Base-by-base conservation (phyloP, 257 asterid genomes). In the Nicotiana noctiflora region DNA sequence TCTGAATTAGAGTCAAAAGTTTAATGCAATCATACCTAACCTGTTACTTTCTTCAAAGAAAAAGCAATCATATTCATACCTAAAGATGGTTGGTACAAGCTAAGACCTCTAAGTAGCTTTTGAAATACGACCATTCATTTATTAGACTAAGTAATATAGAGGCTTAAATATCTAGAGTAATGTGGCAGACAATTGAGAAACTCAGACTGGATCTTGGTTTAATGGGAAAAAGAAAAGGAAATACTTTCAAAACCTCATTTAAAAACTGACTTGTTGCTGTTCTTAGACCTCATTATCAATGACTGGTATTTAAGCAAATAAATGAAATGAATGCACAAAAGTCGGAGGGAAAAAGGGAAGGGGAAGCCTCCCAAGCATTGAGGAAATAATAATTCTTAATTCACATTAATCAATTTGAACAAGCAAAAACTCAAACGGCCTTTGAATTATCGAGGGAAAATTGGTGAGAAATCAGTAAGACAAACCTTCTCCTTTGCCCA, bases 401-500 rank as follows among this genome's bases (percentile, higher is more conserved):
- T 70, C 68, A 25, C 14, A 62, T 62, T 62, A 29, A 62, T 62
- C 68, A 25, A 62, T 62, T 25, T n/a, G 23, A 44, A 70, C 77
- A 23, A 46, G 78, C 15, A 72, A 46, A 70, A 72, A 46, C 59
- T 13, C 59, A 49, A 49, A 49, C 12, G 40, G 15, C 60, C 61
- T 23, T 23, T 1, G 60, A 49, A 72, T 40, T 72, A 23, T 37
- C 40, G 0, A 49, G 61, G 14, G 23, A 1, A 10, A 72, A 49
- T 11, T 11, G 78, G 61, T 14, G 78, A 49, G 23, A 4, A 8
- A 49, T 21, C 78, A 72, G 61, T 14, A 72, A 46, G 78, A 72
- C 66, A 74, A 84, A 96, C 99, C 98, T 96, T 94, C 87, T 96
- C 99, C 84, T 94, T 96, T 83, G 99, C 98, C 99, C 99, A 96